A percentile compares a stretch with the other conserved stretches of the same genome.
Conservation (phyloP, 129 eudicot species). For the Tagetes patula region DNA sequence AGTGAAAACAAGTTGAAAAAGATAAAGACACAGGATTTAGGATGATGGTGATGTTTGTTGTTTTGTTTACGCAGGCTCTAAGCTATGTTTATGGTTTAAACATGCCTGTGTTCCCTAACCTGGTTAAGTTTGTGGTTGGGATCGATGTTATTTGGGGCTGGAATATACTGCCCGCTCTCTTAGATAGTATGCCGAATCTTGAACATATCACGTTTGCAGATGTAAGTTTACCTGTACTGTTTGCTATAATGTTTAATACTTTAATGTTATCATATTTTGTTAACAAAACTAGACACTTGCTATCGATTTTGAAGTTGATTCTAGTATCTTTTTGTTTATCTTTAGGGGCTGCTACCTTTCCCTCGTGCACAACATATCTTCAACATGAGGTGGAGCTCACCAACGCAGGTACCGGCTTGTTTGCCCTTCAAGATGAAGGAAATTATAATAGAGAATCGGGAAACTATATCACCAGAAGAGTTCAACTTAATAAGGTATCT, state of each 20-base stretch:
- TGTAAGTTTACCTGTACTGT: slow-evolving; percentile 20
- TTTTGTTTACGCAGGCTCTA: slow-evolving; percentile 24
- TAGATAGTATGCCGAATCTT: slow-evolving; percentile 32
- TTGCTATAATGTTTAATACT: neutral
- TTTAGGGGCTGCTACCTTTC: slow-evolving; percentile 25
- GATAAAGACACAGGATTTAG: neutral
- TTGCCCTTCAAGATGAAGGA: slow-evolving; percentile 9
- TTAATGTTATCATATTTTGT: neutral
- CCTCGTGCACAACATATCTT: neutral
- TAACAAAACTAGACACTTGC: neutral
- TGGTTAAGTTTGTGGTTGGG: slow-evolving; percentile 26
- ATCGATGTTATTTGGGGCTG: slow-evolving; percentile 15
- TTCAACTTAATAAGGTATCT: slow-evolving; percentile 15
- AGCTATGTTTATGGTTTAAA: neutral
- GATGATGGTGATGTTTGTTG: neutral
- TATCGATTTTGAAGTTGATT: neutral
- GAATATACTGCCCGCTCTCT: slow-evolving; percentile 9
- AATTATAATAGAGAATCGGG: slow-evolving; percentile 9
- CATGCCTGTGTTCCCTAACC: slow-evolving; percentile 26
- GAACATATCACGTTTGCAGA: slow-evolving; percentile 29
- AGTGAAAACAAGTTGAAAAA: neutral
- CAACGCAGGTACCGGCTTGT: slow-evolving; percentile 26
- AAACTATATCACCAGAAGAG: slow-evolving; percentile 21
- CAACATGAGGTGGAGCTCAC: slow-evolving; percentile 16
- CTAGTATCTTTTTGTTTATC: neutral